A percentile compares a stretch with the other conserved stretches of the same genome.
Conservation (phyloP, 345 rosid genomes). For the Physaria fendleri region DNA sequence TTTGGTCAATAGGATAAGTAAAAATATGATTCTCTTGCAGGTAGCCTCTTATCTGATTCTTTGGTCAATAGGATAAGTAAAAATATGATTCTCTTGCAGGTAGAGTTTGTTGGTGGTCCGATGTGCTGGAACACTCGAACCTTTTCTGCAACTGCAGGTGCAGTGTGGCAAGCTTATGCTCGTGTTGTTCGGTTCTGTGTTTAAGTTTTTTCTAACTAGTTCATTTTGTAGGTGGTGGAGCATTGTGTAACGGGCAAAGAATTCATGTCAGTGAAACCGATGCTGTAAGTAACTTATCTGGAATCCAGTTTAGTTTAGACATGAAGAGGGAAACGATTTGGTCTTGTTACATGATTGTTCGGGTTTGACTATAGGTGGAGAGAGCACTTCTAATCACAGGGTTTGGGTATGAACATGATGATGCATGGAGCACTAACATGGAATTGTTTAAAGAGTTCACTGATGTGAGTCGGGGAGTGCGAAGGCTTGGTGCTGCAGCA, state of each 20-base stretch:
- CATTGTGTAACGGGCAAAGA: constrained; percentile 83
- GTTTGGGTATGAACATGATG: constrained; percentile 96
- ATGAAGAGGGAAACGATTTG: background rate
- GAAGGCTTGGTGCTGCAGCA: constrained; percentile 97
- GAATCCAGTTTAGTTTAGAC: background rate
- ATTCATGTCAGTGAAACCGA: constrained; percentile 69
- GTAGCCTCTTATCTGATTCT: constrained; percentile 49
- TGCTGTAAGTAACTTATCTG: constrained; percentile 39
- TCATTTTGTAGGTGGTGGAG: constrained; percentile 69
- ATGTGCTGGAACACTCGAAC: constrained; percentile 93
- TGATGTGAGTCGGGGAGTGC: constrained; percentile 85
- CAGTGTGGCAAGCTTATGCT: constrained; percentile 3
- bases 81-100: constrained; percentile 33
- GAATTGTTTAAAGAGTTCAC: constrained; percentile 92
- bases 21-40: constrained; percentile 26
- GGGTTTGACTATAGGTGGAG: constrained; percentile 53
- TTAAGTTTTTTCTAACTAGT: constrained; percentile 11
- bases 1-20: background rate
- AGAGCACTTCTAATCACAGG: constrained; percentile 93
- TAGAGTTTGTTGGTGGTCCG: constrained; percentile 94
- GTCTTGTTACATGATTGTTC: background rate
- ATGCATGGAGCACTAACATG: constrained; percentile 83
- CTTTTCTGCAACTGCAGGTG: constrained; percentile 88
- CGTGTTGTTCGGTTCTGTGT: background rate
- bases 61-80: background rate